Base-by-base conservation (phyloP, 2,329 filamentous ascomycete species). In the Phaeosphaeriaceae sp. region DNA sequence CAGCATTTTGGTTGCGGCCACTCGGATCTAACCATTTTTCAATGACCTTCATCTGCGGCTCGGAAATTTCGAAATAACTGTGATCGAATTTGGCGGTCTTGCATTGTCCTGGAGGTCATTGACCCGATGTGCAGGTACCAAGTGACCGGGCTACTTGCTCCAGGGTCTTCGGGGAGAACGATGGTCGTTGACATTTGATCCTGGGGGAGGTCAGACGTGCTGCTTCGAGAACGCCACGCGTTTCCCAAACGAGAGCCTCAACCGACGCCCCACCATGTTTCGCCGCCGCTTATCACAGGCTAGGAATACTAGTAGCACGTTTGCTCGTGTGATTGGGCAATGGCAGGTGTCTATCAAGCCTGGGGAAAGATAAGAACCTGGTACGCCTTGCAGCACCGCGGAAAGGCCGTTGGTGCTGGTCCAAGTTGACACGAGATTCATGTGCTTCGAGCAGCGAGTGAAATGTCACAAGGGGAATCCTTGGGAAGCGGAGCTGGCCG, bases 261-360 rank as follows among this genome's bases (percentile, higher is more conserved):
- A 69, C 75, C 74, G 75, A 73, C 64, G 67, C 71, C 69, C 69
- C 70, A 66, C 69, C 58, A 62, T 68, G 54, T 66, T 70, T 76
- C 67, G 74, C 72, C 73, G 71, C 74, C 68, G 73, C 66, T 75
- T 77, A 76, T 77, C 72, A 72, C 59, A 24, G 49, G 53, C 67
- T 61, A 67, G 60, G 59, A 42, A 46, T 26, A 35, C 49, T 35
- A 21, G 56, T 54, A 52, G 59, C 65, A 66, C 62, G 62, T 65
- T 64, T 43, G 51, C 26, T 11, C 32, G 17, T 47, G 44, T 63
- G 54, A 74, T 70, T 69, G 64, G 70, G 11, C 30, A 43, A 46
- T 23, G 52, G 17, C 21, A 32, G 49, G 17, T 13, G 48, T 47
- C 53, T 68, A 68, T 70, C 69, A 61, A 61, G 58, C 53, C 68